A percentile compares a stretch with the other conserved stretches of the same genome.
These are phyloP conservation scores for Dryadomyces quercus-mongolicae DNA, from an alignment of 2,329 filamentous ascomycete species.

Conservation along the genomic window DNA sequence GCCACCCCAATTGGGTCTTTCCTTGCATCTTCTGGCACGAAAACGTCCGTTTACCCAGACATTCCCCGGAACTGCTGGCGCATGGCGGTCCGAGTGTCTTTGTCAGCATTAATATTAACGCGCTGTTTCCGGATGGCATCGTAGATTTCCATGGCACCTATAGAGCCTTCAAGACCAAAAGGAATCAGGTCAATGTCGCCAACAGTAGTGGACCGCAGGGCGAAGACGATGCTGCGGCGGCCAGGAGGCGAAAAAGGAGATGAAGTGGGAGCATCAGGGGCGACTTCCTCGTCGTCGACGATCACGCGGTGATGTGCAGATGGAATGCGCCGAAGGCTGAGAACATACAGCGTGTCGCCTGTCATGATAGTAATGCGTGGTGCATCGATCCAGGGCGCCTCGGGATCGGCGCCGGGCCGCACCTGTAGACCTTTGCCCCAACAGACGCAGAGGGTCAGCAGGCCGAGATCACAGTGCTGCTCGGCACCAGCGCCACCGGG, in stretches of 20 bases:
- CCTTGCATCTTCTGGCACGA: no score
- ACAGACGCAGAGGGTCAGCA: constrained; percentile 13
- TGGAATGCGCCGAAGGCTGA: constrained; percentile 10
- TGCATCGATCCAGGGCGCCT: constrained; percentile 8
- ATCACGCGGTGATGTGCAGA: constrained; percentile 13
- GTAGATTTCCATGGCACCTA: constrained; percentile 9
- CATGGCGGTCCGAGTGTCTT: constrained; percentile 7
- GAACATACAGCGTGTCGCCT: constrained; percentile 11
- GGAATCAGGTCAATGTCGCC: constrained; percentile 8
- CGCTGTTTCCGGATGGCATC: constrained; percentile 9
- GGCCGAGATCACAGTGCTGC: constrained; percentile 13
- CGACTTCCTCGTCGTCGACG: neutral
- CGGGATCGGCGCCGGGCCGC: neutral
- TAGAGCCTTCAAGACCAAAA: constrained; percentile 8
- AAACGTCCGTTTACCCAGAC: no score
- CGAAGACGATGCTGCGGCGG: constrained; percentile 15
- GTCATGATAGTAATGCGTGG: constrained; percentile 12
- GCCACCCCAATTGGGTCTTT: no score
- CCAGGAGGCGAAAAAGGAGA: neutral
- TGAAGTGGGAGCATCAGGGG: neutral
- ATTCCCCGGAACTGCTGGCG: neutral
- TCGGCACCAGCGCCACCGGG: constrained; percentile 13
- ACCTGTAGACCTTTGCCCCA: constrained; percentile 14
- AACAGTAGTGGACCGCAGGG: constrained; percentile 10
- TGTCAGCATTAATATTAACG: constrained; percentile 13